Evolutionary conservation across 805 yeast genomes (phyloP), one percentile per base, ranked within the genome.

Genomic region (Lachancea mirantina): DNA sequence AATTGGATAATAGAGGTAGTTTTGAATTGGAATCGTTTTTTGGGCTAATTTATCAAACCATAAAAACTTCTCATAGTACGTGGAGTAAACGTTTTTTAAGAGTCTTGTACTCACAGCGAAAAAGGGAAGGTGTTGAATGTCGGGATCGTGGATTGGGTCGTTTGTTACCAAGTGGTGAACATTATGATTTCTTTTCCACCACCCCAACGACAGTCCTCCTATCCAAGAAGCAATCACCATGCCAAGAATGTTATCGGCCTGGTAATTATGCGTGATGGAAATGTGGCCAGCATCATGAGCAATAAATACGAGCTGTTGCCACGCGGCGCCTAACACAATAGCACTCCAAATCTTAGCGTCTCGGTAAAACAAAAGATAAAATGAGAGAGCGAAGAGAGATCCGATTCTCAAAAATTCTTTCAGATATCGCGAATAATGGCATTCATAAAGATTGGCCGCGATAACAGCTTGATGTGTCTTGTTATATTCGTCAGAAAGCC

Each of bases 181-280:
- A 53, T 85, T 85, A 59, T 85, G 96, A 57, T 83, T 85, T 32
- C 88, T 67, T 47, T 85, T 87, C 96, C 96, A 85, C 96, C 96
- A 85, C 2, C 95, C 94, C 14, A 84, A 52, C 28, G 94, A 82
- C 25, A 85, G 65, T 0, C 96, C 96, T n/a, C 96, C 96, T 32
- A 76, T 58, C 64, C 69, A 85, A 41, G 83, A 75, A 1, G 95
- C 94, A 30, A 85, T 64, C 2, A 74, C 31, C 55, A 78, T 73
- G 1, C 94, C 94, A 36, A 83, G 65, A 13, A 80, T 52, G 50
- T 79, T 85, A 55, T 85, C 96, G 7, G 73, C 28, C 44, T 77
- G 80, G 57, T 80, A 85, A 46, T 81, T 65, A 53, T 85, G 96
- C 0, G 94, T 78, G 32, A 85, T 79, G 2, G 85, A 70, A 9